Conservation (phyloP, 805 yeast species). For the Myxozyma neotropica region DNA sequence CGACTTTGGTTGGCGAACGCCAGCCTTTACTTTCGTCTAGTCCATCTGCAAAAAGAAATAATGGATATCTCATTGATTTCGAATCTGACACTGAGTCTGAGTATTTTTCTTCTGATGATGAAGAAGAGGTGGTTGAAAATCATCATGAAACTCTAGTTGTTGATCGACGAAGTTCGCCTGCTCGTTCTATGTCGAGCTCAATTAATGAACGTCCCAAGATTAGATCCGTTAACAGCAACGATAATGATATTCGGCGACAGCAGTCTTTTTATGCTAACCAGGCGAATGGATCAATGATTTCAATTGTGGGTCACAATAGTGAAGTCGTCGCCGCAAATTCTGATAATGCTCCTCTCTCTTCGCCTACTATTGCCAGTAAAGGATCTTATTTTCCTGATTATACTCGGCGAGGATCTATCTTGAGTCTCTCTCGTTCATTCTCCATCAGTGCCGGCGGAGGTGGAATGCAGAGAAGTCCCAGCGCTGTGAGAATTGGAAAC, state of each 20-base stretch:
- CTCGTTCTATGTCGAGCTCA: constrained; percentile 4
- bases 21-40: constrained; percentile 24
- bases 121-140: constrained; percentile 29
- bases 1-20: constrained; percentile 28
- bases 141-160: constrained; percentile 31
- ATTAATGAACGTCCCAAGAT: neutral
- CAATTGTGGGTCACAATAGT: constrained; percentile 29
- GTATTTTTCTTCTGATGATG: constrained; percentile 19
- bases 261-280: constrained; percentile 23
- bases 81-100: constrained; percentile 29
- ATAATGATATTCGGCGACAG: constrained; percentile 13
- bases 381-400: constrained; percentile 26
- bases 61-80: constrained; percentile 10
- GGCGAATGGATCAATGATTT: constrained; percentile 16
- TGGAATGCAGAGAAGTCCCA: neutral
- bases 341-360: constrained; percentile 28
- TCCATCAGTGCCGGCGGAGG: constrained; percentile 14
- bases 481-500: neutral
- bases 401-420: constrained; percentile 22
- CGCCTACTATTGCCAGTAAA: constrained; percentile 9
- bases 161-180: constrained; percentile 15
- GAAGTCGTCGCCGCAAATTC: constrained; percentile 31
- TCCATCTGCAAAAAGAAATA: neutral
- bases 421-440: constrained; percentile 25
- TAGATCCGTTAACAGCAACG: neutral